Conservation (phyloP, 768 basidiomycete species). For the Tylopilus rubrobrunneus region DNA sequence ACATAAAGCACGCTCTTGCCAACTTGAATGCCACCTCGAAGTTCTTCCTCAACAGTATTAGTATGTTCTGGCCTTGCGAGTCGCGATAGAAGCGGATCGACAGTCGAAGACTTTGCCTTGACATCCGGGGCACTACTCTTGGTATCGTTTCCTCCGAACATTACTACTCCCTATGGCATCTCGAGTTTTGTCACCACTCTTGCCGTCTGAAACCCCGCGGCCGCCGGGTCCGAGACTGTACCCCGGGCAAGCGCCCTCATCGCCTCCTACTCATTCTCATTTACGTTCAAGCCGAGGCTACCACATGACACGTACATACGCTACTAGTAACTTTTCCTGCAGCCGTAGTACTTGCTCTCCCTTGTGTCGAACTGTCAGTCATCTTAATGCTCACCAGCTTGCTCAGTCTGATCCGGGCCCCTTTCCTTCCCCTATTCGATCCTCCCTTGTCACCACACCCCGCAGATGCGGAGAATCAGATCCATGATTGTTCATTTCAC, state of each 20-base stretch:
- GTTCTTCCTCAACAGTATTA: background rate
- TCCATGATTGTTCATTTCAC: constrained; percentile 19
- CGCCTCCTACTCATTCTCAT: background rate
- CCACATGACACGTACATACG: constrained; percentile 7
- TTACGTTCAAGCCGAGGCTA: background rate
- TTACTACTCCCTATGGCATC: background rate
- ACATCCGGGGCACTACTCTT: background rate
- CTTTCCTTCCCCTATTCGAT: constrained; percentile 7
- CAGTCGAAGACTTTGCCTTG: background rate
- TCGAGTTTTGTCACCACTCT: background rate
- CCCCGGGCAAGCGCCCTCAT: background rate
- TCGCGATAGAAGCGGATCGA: constrained; percentile 28
- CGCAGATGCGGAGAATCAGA: constrained; percentile 29
- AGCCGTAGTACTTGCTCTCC: background rate
- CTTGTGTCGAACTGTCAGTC: constrained; percentile 3
- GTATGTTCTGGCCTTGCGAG: constrained; percentile 18
- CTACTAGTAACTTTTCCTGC: constrained; percentile 5
- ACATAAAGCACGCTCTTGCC: no score
- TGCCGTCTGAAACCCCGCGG: constrained; percentile 1
- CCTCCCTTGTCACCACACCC: constrained; percentile 23
- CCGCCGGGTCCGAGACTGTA: background rate
- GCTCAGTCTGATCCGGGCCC: constrained; percentile 3
- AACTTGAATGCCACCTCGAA: no score
- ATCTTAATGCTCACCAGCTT: background rate
- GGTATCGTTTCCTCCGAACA: background rate